Evolutionary conservation across 257 asterid species (phyloP), one percentile per base, ranked within the genome.

Genomic region (Solanum commersonii): DNA sequence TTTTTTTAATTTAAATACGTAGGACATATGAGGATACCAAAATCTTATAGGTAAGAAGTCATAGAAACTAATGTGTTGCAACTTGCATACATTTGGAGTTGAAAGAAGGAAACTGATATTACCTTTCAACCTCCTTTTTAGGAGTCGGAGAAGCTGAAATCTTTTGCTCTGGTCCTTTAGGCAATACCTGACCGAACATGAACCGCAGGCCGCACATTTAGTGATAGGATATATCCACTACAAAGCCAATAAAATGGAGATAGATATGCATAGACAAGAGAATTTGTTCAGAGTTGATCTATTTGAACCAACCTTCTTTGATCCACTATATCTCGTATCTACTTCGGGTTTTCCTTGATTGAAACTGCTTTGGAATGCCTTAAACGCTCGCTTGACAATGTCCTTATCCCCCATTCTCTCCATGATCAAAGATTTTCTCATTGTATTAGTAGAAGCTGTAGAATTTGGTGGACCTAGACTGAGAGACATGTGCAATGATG

Each of bases 361-460:
- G 38, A 84, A 72, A 44, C 92, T 93, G 86, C 92, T 94, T 89
- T 95, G 98, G 89, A 95, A 96, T 89, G 96, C 86, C 93, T 92
- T 96, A 89, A 96, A 96, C 88, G 98, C 99, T 85, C 98, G 91
- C 87, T 88, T 92, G 56, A 96, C 96, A 35, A 96, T 95, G 90
- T 95, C 99, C 94, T 96, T 95, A 90, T 96, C 98, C 91, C 98
- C 99, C 98, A 96, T 94, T 79, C 88, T 91, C 89, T 95, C 99
- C 99, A 96, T 95, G 78, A 96, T 96, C 93, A 93, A 90, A 72
- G 99, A 95, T 91, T 93, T 95, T 73, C 98, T 89, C 68, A 91
- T 91, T 90, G 92, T 87, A 29, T 94, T 78, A 59, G 83, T 78
- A 89, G 90, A 87, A 84, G 90, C 87, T 34, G 89, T 87, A 68